A percentile compares a stretch with the other conserved stretches of the same genome.
phyloP scores from a whole-genome alignment of 192 early-diverging fungal species.

The Podila epicladia region DNA sequence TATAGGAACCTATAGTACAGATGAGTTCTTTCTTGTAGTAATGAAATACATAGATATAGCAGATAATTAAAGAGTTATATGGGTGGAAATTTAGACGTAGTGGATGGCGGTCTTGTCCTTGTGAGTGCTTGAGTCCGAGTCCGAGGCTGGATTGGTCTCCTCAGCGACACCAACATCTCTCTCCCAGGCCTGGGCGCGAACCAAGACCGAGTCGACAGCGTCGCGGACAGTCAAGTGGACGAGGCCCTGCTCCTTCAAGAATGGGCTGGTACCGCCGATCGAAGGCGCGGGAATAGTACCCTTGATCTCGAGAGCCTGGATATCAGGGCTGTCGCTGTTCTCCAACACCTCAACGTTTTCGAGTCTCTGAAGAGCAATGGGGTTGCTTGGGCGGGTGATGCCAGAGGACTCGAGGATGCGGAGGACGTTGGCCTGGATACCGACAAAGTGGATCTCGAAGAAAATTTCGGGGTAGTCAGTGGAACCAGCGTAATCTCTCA shows the following conservation, averaged over 20 bases:
- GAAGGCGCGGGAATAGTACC: conserved; percentile 5
- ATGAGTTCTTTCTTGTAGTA: too few species aligned
- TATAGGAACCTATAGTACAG: too few species aligned
- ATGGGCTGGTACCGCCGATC: conserved; percentile 19
- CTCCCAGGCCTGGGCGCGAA: conserved; percentile 31
- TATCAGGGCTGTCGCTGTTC: background rate
- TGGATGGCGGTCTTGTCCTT: conserved; percentile 30
- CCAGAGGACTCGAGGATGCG: conserved; percentile 34
- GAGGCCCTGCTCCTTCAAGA: conserved; percentile 48
- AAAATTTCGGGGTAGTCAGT: conserved; percentile 32
- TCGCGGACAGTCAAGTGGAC: conserved; percentile 51
- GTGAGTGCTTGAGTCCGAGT: conserved; percentile 12
- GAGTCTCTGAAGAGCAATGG: conserved; percentile 29
- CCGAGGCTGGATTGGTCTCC: background rate
- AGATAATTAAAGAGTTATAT: background rate
- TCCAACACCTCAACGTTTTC: conserved; percentile 35
- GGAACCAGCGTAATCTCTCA: conserved; percentile 49
- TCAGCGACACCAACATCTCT: background rate
- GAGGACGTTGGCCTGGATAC: conserved; percentile 43
- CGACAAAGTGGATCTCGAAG: conserved; percentile 57
- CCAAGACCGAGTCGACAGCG: conserved; percentile 37
- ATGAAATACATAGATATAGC: background rate
- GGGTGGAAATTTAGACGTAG: conserved; percentile 20
- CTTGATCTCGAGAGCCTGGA: background rate
- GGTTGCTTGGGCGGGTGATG: conserved; percentile 36